Conservation (phyloP, 257 asterid genomes). For the Solanum okadae region DNA sequence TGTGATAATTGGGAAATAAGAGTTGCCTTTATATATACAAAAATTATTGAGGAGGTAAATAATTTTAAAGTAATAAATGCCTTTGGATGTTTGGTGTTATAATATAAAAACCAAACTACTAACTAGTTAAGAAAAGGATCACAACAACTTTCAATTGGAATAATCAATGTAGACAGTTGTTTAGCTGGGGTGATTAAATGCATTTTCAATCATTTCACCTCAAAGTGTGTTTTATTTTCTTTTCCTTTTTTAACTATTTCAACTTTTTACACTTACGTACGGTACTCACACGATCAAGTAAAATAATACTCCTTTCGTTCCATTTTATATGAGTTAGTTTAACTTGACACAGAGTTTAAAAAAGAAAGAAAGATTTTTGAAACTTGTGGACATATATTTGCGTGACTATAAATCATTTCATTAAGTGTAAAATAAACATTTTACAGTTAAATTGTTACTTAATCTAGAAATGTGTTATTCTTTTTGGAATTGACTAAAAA, state of each 20-base stretch:
- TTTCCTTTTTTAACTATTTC: not conserved
- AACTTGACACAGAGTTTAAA: too few relatives aligned
- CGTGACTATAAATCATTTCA: too few relatives aligned
- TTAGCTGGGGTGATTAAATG: not conserved
- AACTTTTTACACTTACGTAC: not conserved
- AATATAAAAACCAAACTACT: not conserved
- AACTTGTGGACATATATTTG: too few relatives aligned
- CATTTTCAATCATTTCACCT: not conserved
- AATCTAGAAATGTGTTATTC: too few relatives aligned
- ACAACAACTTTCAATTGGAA: not conserved
- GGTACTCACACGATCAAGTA: too few relatives aligned
- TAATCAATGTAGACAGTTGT: slow-evolving; percentile 1
- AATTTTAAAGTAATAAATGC: not conserved
- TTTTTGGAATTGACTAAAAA: too few relatives aligned
- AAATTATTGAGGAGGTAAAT: not conserved
- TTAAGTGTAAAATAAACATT: too few relatives aligned
- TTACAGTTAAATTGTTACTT: too few relatives aligned
- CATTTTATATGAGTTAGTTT: too few relatives aligned
- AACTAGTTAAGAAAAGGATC: not conserved
- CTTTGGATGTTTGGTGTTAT: not conserved
- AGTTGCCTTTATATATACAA: not conserved
- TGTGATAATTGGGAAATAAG: not conserved
- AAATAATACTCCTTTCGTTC: too few relatives aligned
- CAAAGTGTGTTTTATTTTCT: not conserved
- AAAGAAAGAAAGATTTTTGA: too few relatives aligned